Evolutionary conservation across 139 green algal species (phyloP).

Genomic region (Tetratostichococcus sp.): DNA sequence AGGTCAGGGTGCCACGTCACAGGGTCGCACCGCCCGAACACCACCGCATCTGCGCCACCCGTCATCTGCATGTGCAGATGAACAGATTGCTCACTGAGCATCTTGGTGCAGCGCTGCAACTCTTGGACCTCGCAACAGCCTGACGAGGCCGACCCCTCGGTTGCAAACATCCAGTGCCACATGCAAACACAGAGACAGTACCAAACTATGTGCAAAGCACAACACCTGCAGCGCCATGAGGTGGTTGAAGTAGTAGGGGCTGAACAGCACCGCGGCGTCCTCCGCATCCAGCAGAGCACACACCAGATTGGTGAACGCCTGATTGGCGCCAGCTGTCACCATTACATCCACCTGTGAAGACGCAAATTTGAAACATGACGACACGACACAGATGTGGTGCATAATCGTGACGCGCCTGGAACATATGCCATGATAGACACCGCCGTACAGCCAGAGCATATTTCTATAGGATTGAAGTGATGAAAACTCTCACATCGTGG

Average conservation of each 20-base stretch:
- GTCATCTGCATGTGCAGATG: slow-evolving; percentile 32
- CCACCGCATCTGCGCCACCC: slow-evolving; percentile 62
- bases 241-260: slow-evolving; percentile 97
- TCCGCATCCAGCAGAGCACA: slow-evolving; percentile 66
- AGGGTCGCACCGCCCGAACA: slow-evolving; percentile 48
- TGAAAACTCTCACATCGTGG: slow-evolving; percentile 17
- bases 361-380: too few relatives aligned
- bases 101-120: too few relatives aligned
- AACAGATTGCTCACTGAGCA: too few relatives aligned
- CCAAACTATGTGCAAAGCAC: too few relatives aligned
- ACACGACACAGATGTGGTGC: too few relatives aligned
- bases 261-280: slow-evolving; percentile 80
- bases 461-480: too few relatives aligned
- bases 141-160: too few relatives aligned
- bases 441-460: too few relatives aligned
- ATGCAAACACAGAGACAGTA: too few relatives aligned
- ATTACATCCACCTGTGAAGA: slow-evolving; percentile 83
- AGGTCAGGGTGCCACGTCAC: slow-evolving; percentile 47
- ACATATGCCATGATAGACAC: too few relatives aligned
- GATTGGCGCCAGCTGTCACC: slow-evolving; percentile 88
- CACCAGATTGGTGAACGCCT: slow-evolving; percentile 86
- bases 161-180: too few relatives aligned
- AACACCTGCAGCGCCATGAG: slow-evolving; percentile 71
- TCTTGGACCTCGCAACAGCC: too few relatives aligned
- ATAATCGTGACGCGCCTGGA: background rate